Evolutionary conservation across 2,329 filamentous ascomycete species (phyloP).

Genomic region (Golovinomyces cichoracearum): DNA sequence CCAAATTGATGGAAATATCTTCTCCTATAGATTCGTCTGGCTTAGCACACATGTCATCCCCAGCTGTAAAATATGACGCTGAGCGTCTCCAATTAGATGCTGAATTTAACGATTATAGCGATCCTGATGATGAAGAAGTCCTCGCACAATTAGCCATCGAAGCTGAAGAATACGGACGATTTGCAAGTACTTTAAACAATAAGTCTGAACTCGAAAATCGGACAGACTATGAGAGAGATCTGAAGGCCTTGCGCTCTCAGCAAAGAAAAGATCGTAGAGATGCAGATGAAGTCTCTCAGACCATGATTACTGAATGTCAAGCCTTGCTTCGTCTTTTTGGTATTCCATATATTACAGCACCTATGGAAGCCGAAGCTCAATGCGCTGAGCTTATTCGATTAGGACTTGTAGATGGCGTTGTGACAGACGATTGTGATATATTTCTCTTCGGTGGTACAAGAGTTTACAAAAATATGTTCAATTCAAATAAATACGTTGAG

Average conservation of each 20-base stretch:
- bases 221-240: conserved; percentile 61
- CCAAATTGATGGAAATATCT: neutral
- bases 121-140: conserved; percentile 78
- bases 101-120: conserved; percentile 41
- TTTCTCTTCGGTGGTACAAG: conserved; percentile 91
- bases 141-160: conserved; percentile 67
- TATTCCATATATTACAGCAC: conserved; percentile 84
- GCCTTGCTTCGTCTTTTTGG: conserved; percentile 74
- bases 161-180: conserved; percentile 79
- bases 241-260: conserved; percentile 67
- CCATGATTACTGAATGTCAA: conserved; percentile 91
- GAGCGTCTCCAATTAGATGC: conserved; percentile 12
- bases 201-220: conserved; percentile 43
- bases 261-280: conserved; percentile 91
- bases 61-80: conserved; percentile 9
- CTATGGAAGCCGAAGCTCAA: conserved; percentile 97
- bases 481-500: conserved; percentile 90
- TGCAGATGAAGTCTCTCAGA: conserved; percentile 84
- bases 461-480: conserved; percentile 99
- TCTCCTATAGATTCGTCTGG: neutral
- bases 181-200: conserved; percentile 65
- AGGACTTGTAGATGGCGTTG: conserved; percentile 83
- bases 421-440: conserved; percentile 89
- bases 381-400: conserved; percentile 73
- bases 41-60: conserved; percentile 21